Percentiles rank a stretch among this genome's conserved stretches.
Evolutionary conservation across 176 grass and related monocot genomes (phyloP).

Genomic region (Microstegium vimineum): DNA sequence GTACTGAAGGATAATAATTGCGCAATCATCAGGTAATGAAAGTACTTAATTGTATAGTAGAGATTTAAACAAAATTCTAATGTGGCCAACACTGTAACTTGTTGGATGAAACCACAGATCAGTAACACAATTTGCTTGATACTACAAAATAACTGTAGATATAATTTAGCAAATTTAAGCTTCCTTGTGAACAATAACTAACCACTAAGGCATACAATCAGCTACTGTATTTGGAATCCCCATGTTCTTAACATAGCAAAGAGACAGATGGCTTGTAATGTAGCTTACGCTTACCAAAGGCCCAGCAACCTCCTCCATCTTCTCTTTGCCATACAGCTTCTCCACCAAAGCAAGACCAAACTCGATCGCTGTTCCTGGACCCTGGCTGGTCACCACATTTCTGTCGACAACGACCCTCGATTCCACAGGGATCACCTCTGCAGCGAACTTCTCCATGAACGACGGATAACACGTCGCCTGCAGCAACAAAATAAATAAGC

Average conservation of each 20-base stretch:
- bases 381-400: slow-evolving; percentile 57
- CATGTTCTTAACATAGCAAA: not conserved
- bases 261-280: not conserved
- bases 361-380: slow-evolving; percentile 59
- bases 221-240: not conserved
- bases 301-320: slow-evolving; percentile 55
- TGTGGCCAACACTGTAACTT: not conserved
- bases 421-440: slow-evolving; percentile 56
- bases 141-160: not conserved
- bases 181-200: not conserved
- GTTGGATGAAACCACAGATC: not conserved
- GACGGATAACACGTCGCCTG: slow-evolving; percentile 70
- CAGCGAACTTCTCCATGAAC: slow-evolving; percentile 62
- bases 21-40: not conserved
- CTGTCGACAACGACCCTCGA: slow-evolving; percentile 61
- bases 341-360: slow-evolving; percentile 63
- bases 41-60: not conserved
- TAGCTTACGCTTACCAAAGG: slow-evolving; percentile 66
- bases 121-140: not conserved
- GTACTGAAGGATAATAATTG: slow-evolving; percentile 28
- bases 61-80: not conserved
- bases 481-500: slow-evolving; percentile 18
- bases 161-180: not conserved
- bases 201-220: not conserved
- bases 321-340: slow-evolving; percentile 56